Base-by-base conservation (phyloP, 1,284 basidiomycete genomes). In the Phellopilus nigrolimitatus region DNA sequence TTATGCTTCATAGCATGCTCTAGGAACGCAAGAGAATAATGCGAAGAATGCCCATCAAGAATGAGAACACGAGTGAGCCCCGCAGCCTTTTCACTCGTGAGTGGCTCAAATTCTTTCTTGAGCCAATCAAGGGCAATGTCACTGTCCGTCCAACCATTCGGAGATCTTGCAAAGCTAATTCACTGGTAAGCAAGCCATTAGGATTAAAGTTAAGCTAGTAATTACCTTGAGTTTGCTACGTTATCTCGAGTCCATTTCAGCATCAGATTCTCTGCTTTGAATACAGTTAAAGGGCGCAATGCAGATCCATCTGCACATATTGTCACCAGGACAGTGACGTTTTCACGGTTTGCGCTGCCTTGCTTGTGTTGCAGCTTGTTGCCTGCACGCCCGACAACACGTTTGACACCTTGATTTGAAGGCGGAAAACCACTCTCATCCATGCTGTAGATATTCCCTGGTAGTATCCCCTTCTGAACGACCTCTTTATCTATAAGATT, bases 21-120 rank as follows among this genome's bases (percentile, higher is more conserved):
- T 3, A 74, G 58, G 51, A 74, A 58, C 4, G 62, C 59, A 0
- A 45, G 21, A 2, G 63, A 64, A 54, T 67, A 68, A 53, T 75
- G 71, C 0, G 70, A 73, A 43, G 60, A 64, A 54, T 73, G 71
- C 0, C 70, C 69, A 61, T 72, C 68, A 19, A 73, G 51, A 6
- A 71, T 38, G 2, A 73, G 60, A 12, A 68, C 57, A 1, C 61
- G 51, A 5, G 57, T 58, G 4, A 47, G 9, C n/a, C 66, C 65
- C 13, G 27, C 50, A 9, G 66, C 67, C 53, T 71, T 70, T 27
- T 64, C 64, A 19, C 52, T 37, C 17, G 69, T 73, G 41, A 62
- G 40, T 1, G 54, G 27, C 34, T 71, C 64, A 57, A 73, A 72
- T n/a, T 62, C 59, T n/a, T 65, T 54, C 36, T 54, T 43, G 15